Conservation (phyloP, 2,329 filamentous ascomycete species). For the Cylindrodendrum hubeiense region DNA sequence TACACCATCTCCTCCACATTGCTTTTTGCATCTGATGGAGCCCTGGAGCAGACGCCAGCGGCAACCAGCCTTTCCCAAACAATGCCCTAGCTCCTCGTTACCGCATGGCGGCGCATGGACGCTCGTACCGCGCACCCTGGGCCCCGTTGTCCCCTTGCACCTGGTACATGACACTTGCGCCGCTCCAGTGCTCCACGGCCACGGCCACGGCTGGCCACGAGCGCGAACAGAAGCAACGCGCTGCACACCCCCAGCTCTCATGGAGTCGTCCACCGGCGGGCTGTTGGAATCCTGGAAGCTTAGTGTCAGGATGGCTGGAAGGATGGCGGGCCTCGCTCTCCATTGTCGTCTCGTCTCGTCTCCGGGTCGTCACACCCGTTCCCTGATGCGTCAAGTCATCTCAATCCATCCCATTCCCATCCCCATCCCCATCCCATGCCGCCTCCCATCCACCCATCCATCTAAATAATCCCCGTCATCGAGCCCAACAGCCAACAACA, state of each 20-base stretch:
- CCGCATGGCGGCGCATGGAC: constrained; percentile 34
- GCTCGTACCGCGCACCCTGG: constrained; percentile 33
- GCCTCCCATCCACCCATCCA: constrained; percentile 6
- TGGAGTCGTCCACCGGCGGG: no score
- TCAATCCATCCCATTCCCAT: constrained; percentile 6
- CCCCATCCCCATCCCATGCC: neutral
- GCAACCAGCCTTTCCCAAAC: constrained; percentile 42
- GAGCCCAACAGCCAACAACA: neutral
- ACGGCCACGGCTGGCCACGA: neutral
- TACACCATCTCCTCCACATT: constrained; percentile 11
- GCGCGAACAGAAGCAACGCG: constrained; percentile 6
- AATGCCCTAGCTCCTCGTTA: constrained; percentile 27
- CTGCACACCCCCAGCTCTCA: no score
- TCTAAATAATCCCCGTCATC: no score
- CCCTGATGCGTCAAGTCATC: neutral
- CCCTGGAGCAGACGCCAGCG: constrained; percentile 30
- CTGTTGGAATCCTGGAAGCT: no score
- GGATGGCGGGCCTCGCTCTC: neutral
- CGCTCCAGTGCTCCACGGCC: neutral
- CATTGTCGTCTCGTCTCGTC: constrained; percentile 1
- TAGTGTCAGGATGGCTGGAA: neutral
- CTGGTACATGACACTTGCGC: constrained; percentile 19
- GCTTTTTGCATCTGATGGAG: constrained; percentile 34
- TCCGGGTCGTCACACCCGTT: constrained; percentile 7
- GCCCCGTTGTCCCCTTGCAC: constrained; percentile 37